Percentiles rank a stretch among this genome's conserved stretches.
Conservation (phyloP, 495 filamentous ascomycete genomes). For the Penicillium soppii region DNA sequence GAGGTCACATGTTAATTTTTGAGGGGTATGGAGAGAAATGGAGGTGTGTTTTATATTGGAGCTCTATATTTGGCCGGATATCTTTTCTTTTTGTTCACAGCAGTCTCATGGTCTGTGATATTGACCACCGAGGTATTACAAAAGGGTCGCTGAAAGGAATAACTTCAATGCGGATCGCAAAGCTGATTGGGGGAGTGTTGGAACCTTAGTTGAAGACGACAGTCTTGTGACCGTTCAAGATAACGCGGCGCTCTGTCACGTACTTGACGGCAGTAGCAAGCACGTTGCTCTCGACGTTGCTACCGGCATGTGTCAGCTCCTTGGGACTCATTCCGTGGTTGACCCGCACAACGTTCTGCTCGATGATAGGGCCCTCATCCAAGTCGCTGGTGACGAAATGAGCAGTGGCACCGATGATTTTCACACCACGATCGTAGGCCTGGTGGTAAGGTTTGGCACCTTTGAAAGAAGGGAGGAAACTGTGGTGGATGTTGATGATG, state of each 20-base stretch:
- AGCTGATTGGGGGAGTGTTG: not conserved
- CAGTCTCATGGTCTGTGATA: not conserved
- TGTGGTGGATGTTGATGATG: slow-evolving; percentile 84
- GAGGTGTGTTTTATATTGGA: not conserved
- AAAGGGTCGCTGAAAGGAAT: not conserved
- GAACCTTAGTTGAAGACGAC: slow-evolving; percentile 60
- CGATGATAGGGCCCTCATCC: slow-evolving; percentile 77
- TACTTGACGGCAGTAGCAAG: slow-evolving; percentile 72
- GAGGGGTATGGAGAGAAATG: not conserved
- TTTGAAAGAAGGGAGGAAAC: slow-evolving; percentile 77
- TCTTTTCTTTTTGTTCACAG: not conserved
- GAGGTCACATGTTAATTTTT: too few relatives aligned
- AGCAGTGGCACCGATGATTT: slow-evolving; percentile 76
- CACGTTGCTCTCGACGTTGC: slow-evolving; percentile 73
- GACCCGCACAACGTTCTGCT: slow-evolving; percentile 69
- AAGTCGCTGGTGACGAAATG: slow-evolving; percentile 76
- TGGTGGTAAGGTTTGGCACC: slow-evolving; percentile 81
- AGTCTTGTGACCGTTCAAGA: slow-evolving; percentile 71
- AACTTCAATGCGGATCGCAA: not conserved
- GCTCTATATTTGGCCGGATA: not conserved
- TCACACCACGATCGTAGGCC: slow-evolving; percentile 73
- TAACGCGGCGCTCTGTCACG: slow-evolving; percentile 66
- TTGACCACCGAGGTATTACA: not conserved
- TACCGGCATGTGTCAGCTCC: slow-evolving; percentile 68
- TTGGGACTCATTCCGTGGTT: slow-evolving; percentile 69